Evolutionary conservation across 2,329 filamentous ascomycete species (phyloP).

Genomic region (Cytospora piceae): DNA sequence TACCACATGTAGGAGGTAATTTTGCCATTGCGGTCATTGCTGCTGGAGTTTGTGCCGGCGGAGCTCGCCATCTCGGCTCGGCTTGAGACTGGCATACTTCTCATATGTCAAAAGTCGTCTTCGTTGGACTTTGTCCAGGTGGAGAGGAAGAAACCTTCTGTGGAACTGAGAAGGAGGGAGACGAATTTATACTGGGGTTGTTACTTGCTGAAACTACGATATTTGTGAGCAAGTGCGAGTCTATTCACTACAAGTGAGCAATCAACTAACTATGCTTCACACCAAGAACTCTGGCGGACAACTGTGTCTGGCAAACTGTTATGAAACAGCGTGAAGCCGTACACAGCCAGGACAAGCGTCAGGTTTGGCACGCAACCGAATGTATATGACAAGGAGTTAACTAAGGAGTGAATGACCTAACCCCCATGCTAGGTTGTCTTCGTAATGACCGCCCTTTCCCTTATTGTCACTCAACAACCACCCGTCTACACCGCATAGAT

Average conservation of each 20-base stretch:
- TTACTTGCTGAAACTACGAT: not conserved
- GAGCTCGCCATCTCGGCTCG: not conserved
- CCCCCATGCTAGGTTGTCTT: not conserved
- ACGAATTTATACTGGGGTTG: not conserved
- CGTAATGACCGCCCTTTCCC: not conserved
- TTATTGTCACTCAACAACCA: too few relatives aligned
- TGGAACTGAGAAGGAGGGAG: conserved; percentile 1
- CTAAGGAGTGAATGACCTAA: not conserved
- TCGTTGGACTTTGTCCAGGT: not conserved
- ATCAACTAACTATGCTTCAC: not conserved
- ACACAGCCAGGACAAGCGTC: not conserved
- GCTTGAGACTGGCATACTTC: not conserved
- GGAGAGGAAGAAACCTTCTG: not conserved
- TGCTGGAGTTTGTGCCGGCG: not conserved
- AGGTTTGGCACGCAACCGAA: not conserved
- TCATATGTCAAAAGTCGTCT: not conserved
- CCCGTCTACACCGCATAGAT: not conserved
- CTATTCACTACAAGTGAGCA: not conserved
- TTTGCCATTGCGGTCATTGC: conserved; percentile 1
- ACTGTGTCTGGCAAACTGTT: not conserved
- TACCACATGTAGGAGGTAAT: conserved; percentile 28
- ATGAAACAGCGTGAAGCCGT: not conserved
- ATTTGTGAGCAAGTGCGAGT: conserved; percentile 4
- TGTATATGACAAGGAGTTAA: not conserved
- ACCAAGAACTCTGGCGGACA: not conserved